These are phyloP conservation scores for Citrus hindsii DNA, from an alignment of 345 rosid species.

Conservation along the genomic window DNA sequence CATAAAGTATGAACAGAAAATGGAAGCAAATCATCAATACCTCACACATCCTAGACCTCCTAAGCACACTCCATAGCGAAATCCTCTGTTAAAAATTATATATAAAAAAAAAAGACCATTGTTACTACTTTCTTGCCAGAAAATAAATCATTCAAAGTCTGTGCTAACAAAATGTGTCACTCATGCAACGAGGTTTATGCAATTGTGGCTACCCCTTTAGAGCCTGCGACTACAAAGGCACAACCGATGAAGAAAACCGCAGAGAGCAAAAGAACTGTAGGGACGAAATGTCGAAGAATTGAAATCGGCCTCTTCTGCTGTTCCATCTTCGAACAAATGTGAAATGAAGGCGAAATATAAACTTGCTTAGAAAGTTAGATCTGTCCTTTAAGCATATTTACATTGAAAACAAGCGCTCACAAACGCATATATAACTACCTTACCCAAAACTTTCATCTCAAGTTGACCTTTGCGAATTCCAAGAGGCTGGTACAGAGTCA, in stretches of 20 bases:
- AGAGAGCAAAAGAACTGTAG: constrained; percentile 33
- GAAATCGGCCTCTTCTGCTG: constrained; percentile 28
- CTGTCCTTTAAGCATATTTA: not conserved
- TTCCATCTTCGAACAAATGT: constrained; percentile 31
- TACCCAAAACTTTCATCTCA: not conserved
- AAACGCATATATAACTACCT: not conserved
- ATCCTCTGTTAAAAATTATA: constrained; percentile 23
- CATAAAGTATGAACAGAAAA: not conserved
- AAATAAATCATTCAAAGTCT: not conserved
- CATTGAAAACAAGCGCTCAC: not conserved
- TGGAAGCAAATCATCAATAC: constrained; percentile 22
- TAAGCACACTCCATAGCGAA: constrained; percentile 29
- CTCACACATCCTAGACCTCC: constrained; percentile 38
- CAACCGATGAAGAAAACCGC: constrained; percentile 43
- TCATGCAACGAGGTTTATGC: not conserved
- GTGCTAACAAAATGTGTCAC: not conserved
- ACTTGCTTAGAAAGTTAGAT: not conserved
- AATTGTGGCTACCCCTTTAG: constrained; percentile 34
- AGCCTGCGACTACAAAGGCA: constrained; percentile 40
- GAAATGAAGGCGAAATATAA: constrained; percentile 21
- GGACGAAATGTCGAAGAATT: constrained; percentile 32
- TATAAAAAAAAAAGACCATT: not conserved
- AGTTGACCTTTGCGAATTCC: not conserved
- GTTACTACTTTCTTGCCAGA: not conserved
- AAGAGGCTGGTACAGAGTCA: not conserved